Evolutionary conservation across 768 basidiomycete genomes (phyloP).

Genomic region (Saitozyma podzolica): DNA sequence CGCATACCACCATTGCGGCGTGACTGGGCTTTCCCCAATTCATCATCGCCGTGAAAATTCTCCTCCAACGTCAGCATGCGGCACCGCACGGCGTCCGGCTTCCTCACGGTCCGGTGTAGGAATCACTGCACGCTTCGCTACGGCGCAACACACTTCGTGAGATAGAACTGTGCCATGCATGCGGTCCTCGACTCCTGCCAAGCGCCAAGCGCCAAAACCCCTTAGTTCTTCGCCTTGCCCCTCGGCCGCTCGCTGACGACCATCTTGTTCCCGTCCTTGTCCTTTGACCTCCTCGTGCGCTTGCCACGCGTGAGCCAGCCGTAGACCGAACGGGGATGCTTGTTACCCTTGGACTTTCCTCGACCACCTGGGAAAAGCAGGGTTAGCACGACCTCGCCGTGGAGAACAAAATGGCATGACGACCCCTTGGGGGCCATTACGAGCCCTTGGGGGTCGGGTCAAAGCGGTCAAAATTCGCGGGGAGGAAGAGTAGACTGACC

Average conservation of each 20-base stretch:
- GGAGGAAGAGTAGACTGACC: conserved; percentile 53
- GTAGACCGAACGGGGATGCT: conserved; percentile 87
- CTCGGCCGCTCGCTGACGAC: conserved; percentile 49
- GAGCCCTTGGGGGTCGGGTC: no score
- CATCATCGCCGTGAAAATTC: neutral
- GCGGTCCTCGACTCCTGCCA: neutral
- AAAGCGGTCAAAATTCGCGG: no score
- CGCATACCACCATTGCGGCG: no score
- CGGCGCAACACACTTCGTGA: neutral
- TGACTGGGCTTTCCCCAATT: no score
- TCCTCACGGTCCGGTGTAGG: neutral
- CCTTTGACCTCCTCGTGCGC: conserved; percentile 81
- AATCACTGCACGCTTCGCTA: neutral
- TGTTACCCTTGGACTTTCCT: conserved; percentile 96
- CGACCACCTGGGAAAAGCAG: conserved; percentile 61
- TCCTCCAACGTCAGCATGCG: neutral
- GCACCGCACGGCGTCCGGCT: neutral
- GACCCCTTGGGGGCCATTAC: no score
- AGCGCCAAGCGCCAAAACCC: neutral
- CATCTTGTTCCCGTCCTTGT: conserved; percentile 78
- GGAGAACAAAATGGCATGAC: no score
- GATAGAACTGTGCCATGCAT: neutral
- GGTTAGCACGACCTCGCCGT: no score
- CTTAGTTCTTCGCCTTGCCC: conserved; percentile 43
- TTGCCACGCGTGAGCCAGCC: conserved; percentile 91